Evolutionary conservation across 2,329 filamentous ascomycete genomes (phyloP).

Genomic region (Tolypocladium amazonense): DNA sequence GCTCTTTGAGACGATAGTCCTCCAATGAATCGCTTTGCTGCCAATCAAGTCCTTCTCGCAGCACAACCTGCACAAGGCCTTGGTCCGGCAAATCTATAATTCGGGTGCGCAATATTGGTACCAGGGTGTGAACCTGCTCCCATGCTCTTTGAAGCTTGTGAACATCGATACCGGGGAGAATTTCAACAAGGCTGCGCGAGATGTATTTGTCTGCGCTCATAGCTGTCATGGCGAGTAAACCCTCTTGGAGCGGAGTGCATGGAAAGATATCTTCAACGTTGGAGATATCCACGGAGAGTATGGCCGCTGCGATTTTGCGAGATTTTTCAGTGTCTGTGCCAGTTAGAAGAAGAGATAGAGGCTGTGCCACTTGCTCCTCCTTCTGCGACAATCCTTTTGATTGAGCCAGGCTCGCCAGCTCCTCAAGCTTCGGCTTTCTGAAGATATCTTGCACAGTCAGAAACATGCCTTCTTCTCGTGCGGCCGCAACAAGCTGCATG

Average conservation of each 20-base stretch:
- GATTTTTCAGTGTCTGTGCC: neutral
- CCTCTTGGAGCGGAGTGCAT: neutral
- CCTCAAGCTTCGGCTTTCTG: constrained; percentile 2
- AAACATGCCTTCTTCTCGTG: constrained; percentile 19
- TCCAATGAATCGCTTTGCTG: neutral
- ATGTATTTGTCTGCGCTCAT: neutral
- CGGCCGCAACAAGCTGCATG: constrained; percentile 26
- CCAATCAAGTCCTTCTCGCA: neutral
- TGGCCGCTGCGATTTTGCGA: neutral
- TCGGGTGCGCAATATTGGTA: neutral
- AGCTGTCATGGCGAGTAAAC: neutral
- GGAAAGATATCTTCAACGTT: neutral
- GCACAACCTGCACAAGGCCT: neutral
- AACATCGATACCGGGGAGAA: neutral
- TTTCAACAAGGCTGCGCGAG: neutral
- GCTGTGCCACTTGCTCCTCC: neutral
- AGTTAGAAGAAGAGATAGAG: neutral
- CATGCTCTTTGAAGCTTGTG: neutral
- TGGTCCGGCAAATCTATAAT: neutral
- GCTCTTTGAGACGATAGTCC: neutral
- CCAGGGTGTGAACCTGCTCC: neutral
- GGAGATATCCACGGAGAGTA: neutral
- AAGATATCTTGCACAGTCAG: constrained; percentile 31
- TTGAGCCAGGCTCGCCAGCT: neutral
- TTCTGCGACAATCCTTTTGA: neutral